phyloP scores from a whole-genome alignment of 2,329 filamentous ascomycete species.

The Lachnum nothofagi region DNA sequence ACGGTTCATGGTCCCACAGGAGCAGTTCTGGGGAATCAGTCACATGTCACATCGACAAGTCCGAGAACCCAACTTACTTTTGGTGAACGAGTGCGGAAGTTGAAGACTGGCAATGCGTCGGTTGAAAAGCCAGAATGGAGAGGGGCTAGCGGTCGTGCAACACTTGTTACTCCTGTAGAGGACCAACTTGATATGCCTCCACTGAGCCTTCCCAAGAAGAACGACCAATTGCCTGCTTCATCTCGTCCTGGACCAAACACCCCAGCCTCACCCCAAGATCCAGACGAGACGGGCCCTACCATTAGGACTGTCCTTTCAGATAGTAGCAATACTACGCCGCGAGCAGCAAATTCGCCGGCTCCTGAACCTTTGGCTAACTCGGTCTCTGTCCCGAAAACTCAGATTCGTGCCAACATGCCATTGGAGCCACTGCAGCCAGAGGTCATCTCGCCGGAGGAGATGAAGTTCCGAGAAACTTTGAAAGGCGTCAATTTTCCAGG shows the following conservation, averaged over 20 bases:
- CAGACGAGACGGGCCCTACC: slow-evolving; percentile 25
- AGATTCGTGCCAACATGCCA: not conserved
- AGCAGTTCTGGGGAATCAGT: slow-evolving; percentile 20
- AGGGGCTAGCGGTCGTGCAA: slow-evolving; percentile 63
- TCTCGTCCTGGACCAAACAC: slow-evolving; percentile 19
- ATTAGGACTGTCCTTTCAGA: slow-evolving; percentile 16
- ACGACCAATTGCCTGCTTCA: slow-evolving; percentile 36
- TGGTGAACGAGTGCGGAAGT: slow-evolving; percentile 42
- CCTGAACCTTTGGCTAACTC: slow-evolving; percentile 11
- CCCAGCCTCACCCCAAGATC: slow-evolving; percentile 25
- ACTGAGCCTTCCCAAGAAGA: slow-evolving; percentile 51
- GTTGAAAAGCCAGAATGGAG: slow-evolving; percentile 58
- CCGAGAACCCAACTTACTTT: slow-evolving; percentile 36
- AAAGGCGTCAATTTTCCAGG: slow-evolving; percentile 17
- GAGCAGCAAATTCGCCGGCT: slow-evolving; percentile 11
- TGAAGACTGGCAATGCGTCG: slow-evolving; percentile 32
- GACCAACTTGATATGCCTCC: slow-evolving; percentile 54
- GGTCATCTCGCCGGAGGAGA: not conserved
- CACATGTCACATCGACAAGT: slow-evolving; percentile 28
- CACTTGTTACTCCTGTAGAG: slow-evolving; percentile 58
- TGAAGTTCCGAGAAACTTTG: slow-evolving; percentile 26
- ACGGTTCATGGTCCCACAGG: slow-evolving; percentile 18
- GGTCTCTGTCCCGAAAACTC: not conserved
- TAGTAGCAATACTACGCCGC: slow-evolving; percentile 15
- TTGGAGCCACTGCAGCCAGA: slow-evolving; percentile 1